Conservation (phyloP, 306 rosid genomes). For the Begonia peltatifolia region DNA sequence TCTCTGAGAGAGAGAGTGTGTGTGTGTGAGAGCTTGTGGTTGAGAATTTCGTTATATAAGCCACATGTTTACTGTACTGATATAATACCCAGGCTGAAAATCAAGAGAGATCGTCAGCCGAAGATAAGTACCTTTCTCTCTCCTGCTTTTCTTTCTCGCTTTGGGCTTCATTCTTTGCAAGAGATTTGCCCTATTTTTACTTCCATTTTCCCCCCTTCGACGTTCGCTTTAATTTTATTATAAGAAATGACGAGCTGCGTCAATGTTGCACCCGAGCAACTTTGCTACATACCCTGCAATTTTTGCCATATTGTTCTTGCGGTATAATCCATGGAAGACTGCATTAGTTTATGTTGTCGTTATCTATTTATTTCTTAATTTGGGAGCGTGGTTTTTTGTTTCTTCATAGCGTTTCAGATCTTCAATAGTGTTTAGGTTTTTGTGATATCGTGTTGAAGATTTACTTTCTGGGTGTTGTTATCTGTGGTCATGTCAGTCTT, state of each 20-base stretch:
- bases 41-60: neutral
- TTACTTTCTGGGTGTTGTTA: neutral
- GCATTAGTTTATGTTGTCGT: neutral
- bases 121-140: neutral
- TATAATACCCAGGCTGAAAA: neutral
- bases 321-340: slow-evolving; percentile 20
- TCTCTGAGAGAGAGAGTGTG: neutral
- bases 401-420: neutral
- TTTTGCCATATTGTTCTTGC: slow-evolving; percentile 98
- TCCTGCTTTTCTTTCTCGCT: neutral
- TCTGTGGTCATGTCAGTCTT: slow-evolving; percentile 40
- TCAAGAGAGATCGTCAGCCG: neutral
- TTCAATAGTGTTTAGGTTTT: neutral
- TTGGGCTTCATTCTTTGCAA: too few relatives aligned
- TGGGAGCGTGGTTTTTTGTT: too few relatives aligned
- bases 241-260: slow-evolving; percentile 22
- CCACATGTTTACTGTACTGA: neutral
- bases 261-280: slow-evolving; percentile 69
- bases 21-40: neutral
- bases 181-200: too few relatives aligned
- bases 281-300: slow-evolving; percentile 99
- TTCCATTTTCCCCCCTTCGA: neutral
- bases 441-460: neutral
- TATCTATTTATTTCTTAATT: too few relatives aligned
- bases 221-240: neutral